Conservation (phyloP, 352 stramenopile species). For the Pythium angustatum region DNA sequence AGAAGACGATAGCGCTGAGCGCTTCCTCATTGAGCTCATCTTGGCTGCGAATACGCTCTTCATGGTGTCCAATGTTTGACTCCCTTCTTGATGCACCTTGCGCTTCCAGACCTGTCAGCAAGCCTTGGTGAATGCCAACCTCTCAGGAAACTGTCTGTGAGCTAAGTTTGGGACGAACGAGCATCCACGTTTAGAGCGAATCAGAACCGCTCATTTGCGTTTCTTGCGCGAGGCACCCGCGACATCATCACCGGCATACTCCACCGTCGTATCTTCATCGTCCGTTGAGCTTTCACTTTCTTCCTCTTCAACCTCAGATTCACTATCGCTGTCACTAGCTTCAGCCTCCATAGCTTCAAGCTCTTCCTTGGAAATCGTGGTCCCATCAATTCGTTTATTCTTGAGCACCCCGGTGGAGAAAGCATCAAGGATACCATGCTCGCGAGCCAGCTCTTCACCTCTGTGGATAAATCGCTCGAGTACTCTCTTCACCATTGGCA, state of each 20-base stretch:
- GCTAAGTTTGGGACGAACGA: constrained; percentile 9
- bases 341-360: constrained; percentile 30
- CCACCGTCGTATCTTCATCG: constrained; percentile 19
- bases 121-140: too few relatives aligned
- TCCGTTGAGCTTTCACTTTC: constrained; percentile 27
- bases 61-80: constrained; percentile 4
- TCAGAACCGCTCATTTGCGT: constrained; percentile 15
- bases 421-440: constrained; percentile 56
- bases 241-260: constrained; percentile 1
- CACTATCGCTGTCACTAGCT: constrained; percentile 28
- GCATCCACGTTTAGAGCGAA: constrained; percentile 10
- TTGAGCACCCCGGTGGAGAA: constrained; percentile 68
- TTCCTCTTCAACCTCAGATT: constrained; percentile 14
- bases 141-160: too few relatives aligned
- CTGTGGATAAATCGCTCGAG: constrained; percentile 62
- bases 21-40: constrained; percentile 31
- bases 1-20: constrained; percentile 23
- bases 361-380: constrained; percentile 53
- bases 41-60: constrained; percentile 32
- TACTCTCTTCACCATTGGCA: constrained; percentile 67
- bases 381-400: constrained; percentile 67
- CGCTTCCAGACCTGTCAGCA: too few relatives aligned
- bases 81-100: neutral
- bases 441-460: constrained; percentile 50
- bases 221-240: constrained; percentile 13